Evolutionary conservation across 2,329 filamentous ascomycete species (phyloP), one percentile per base, ranked within the genome.

Genomic region (Neoscytalidium dimidiatum): DNA sequence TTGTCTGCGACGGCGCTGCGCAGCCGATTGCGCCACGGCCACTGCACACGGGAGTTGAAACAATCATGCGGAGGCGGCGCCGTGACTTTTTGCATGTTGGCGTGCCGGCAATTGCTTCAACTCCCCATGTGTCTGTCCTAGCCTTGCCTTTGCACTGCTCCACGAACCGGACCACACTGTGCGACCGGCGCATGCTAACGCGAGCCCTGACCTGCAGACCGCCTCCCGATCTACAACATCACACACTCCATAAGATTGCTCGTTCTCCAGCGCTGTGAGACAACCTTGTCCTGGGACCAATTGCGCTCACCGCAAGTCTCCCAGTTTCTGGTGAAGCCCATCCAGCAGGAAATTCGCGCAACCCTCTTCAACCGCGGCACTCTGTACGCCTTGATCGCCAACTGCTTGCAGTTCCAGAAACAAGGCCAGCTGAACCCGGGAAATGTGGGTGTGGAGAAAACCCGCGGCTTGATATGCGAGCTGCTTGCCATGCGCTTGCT

Each of bases 231-330:
- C 65, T 97, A 97, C 82, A 91, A 89, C 77, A 88, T 96, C 69
- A 96, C 94, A 29, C 94, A 97, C 78, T 88, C 92, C 33, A 94
- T 97, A 68, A 91, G 94, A 69, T 88, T 93, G 62, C 85, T 97
- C 64, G 89, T 98, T 66, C 86, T 92, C 69, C 85, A 92, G 66
- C 88, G 91, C 74, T 96, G 92, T 77, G 94, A 98, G 80, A 97
- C 94, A 1, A 94, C 92, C 0, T 81, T 98, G 58, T 90, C 92
- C 17, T 98, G 94, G 94, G 94, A 98, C 69, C 94, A 98, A 77
- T 83, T 98, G 68, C 88, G 94, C 68, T 96, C 93, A n/a, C 94
- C 94, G 3, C 94, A 98, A 75, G 90, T 98, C 64, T 97, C 93
- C 17, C 94, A 97, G 74, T 98, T 98, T 75, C 85, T 98, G 38